These are phyloP conservation scores for Lentinula lateritia DNA, from an alignment of 768 basidiomycete species.

Conservation along the genomic window DNA sequence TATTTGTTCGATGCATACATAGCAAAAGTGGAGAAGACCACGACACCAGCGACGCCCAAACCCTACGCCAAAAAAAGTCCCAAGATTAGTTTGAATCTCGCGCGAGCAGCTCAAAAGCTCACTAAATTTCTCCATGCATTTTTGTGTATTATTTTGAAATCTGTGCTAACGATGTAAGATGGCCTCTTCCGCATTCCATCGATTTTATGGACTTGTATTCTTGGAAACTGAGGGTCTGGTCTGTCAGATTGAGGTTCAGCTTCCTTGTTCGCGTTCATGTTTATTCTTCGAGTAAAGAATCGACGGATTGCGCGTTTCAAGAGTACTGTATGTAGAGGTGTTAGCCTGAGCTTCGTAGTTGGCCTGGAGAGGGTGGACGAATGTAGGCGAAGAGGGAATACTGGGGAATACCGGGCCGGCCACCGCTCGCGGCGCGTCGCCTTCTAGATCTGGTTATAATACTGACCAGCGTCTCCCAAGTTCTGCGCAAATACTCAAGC, in stretches of 20 bases:
- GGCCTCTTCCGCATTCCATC: not conserved
- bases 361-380: too few species aligned
- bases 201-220: not conserved
- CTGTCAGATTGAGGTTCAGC: not conserved
- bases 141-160: not conserved
- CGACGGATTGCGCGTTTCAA: not conserved
- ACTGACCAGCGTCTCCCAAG: too few species aligned
- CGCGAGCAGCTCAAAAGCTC: not conserved
- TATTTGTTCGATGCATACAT: not conserved
- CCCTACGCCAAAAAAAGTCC: not conserved
- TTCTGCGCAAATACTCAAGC: too few species aligned
- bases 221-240: not conserved
- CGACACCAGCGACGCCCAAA: not conserved
- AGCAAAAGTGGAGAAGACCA: not conserved
- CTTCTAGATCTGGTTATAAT: too few species aligned
- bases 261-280: not conserved
- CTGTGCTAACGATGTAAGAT: not conserved
- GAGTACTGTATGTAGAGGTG: not conserved
- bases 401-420: too few species aligned
- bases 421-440: too few species aligned
- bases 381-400: too few species aligned
- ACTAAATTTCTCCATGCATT: not conserved
- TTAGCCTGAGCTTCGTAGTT: too few species aligned
- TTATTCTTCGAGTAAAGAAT: not conserved
- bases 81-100: not conserved